phyloP scores from a whole-genome alignment of 2,329 filamentous ascomycete genomes.

The Aspergillus sp. region DNA sequence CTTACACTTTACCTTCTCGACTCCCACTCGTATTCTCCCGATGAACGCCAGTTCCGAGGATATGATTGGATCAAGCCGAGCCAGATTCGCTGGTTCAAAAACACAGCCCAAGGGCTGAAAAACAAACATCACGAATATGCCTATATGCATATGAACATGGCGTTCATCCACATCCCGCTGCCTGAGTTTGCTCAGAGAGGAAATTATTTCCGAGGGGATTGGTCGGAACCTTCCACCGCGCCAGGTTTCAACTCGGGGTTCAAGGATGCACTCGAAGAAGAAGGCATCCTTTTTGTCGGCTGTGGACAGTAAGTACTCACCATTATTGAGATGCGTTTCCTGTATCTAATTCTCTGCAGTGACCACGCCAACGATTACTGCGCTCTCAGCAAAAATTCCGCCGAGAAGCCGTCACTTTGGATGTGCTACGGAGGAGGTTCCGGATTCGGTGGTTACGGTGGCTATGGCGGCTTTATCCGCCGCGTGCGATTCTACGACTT shows the following conservation, averaged over 20 bases:
- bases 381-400: constrained; percentile 61
- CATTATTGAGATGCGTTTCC: background rate
- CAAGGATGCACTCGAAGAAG: constrained; percentile 80
- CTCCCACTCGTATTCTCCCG: constrained; percentile 86
- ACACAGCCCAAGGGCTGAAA: constrained; percentile 71
- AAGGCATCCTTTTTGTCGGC: constrained; percentile 82
- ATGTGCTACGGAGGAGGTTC: constrained; percentile 96
- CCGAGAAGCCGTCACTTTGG: constrained; percentile 72
- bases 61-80: constrained; percentile 97
- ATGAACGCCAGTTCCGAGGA: constrained; percentile 82
- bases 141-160: constrained; percentile 90
- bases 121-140: constrained; percentile 80
- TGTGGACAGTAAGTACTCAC: constrained; percentile 74
- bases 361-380: constrained; percentile 99
- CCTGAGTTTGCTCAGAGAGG: constrained; percentile 74
- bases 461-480: constrained; percentile 81
- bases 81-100: constrained; percentile 92
- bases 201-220: constrained; percentile 66
- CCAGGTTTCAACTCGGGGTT: constrained; percentile 91
- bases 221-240: constrained; percentile 81
- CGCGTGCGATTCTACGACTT: constrained; percentile 88
- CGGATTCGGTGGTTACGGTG: constrained; percentile 93
- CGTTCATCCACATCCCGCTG: constrained; percentile 95
- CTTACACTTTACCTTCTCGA: constrained; percentile 94
- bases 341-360: constrained; percentile 43